Evolutionary conservation across 2,329 filamentous ascomycete genomes (phyloP), one percentile per base, ranked within the genome.

Genomic region (Fusarium sp.): DNA sequence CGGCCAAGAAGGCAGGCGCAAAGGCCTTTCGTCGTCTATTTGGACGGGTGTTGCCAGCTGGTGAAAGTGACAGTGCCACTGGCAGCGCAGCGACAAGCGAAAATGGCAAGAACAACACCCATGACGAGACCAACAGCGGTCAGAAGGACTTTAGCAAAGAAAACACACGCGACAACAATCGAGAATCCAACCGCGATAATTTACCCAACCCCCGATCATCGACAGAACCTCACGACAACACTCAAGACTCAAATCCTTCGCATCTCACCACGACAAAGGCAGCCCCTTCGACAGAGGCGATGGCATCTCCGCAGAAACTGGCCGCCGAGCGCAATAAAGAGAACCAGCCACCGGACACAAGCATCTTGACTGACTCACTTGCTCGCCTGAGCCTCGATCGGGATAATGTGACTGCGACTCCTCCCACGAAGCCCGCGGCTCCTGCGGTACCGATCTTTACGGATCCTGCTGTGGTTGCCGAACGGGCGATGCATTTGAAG

Each of bases 401-500:
- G 6, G 65, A 65, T 7, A 56, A 66, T 52, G 43, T 11, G 2
- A 13, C 37, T 13, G 20, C 54, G 16, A 58, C n/a, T n/a, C 37
- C 61, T n/a, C 27, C 45, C 10, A 59, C 37, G 33, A 63, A 74
- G 24, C 22, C 59, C 22, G n/a, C 18, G 14, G 14, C 45, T 5
- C 50, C 54, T 35, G 50, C 29, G 31, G 43, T 35, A 2, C 67
- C 66, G 2, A 69, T 74, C 48, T 71, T 68, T 43, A 72, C 77
- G 31, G 80, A 83, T 48, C 81, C 82, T 6, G 77, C 71, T 16
- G 74, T 81, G 18, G 66, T 79, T 35, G 80, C 79, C 20, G 82
- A 83, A 68, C 76, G 81, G 56, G 81, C 80, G 24, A 75, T 80
- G 70, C 82, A 84, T 67, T 76, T 83, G 75, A 82, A 81, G 50